A percentile compares a stretch with the other conserved stretches of the same genome.
Evolutionary conservation across 805 yeast genomes (phyloP).

Genomic region (Cyberlindnera japonica): DNA sequence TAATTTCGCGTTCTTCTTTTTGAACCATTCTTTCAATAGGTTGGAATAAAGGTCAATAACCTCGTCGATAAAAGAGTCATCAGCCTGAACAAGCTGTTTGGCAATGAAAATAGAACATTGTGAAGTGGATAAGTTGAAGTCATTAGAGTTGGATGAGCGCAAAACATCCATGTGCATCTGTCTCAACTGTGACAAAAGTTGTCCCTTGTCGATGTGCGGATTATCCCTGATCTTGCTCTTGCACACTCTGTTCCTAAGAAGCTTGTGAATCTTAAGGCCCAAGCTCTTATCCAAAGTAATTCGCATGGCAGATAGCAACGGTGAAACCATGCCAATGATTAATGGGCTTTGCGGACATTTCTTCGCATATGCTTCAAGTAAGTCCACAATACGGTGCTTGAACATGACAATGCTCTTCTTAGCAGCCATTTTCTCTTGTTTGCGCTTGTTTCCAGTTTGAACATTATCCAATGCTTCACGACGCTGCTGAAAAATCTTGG

Average conservation of each 20-base stretch:
- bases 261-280: conserved; percentile 72
- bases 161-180: conserved; percentile 42
- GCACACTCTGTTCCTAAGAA: conserved; percentile 58
- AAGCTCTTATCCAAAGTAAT: conserved; percentile 66
- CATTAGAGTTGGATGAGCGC: conserved; percentile 33
- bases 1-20: conserved; percentile 41
- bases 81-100: conserved; percentile 45
- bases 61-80: conserved; percentile 32
- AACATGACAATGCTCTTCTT: conserved; percentile 73
- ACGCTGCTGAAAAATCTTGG: conserved; percentile 82
- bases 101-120: conserved; percentile 64
- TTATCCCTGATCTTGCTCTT: conserved; percentile 37
- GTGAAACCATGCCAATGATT: conserved; percentile 44
- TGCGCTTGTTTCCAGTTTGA: conserved; percentile 62
- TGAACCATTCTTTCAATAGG: conserved; percentile 61
- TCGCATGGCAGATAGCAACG: conserved; percentile 57
- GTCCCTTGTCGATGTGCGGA: conserved; percentile 19
- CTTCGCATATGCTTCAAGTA: conserved; percentile 61
- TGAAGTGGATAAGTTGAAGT: conserved; percentile 43
- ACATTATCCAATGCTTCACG: conserved; percentile 56
- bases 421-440: conserved; percentile 73
- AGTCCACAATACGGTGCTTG: conserved; percentile 74
- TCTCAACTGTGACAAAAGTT: conserved; percentile 29
- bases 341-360: conserved; percentile 29
- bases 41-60: conserved; percentile 55